A percentile compares a stretch with the other conserved stretches of the same genome.
Conservation (phyloP, 768 basidiomycete species). For the Lactarius psammicola region DNA sequence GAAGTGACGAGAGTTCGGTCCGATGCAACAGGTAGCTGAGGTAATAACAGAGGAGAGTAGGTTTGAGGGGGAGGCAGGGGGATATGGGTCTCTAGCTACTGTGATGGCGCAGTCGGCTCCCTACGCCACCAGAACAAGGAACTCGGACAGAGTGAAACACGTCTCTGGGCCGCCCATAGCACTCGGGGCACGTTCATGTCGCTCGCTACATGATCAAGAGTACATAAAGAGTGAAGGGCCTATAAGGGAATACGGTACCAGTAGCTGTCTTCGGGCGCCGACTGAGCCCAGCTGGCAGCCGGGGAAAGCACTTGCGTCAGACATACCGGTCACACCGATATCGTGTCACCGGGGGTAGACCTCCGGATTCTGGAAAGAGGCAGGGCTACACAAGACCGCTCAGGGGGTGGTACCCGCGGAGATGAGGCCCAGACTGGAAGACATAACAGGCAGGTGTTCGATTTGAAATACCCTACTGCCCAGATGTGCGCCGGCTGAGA, state of each 20-base stretch:
- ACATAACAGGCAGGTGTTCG: no score
- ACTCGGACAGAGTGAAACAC: not conserved
- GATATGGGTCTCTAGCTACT: not conserved
- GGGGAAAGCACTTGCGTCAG: not conserved
- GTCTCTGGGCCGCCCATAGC: not conserved
- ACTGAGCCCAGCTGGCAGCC: no score
- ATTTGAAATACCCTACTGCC: no score
- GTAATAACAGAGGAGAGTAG: no score
- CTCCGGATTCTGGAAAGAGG: no score
- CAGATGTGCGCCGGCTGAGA: no score
- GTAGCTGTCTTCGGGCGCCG: no score
- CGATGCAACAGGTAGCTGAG: no score
- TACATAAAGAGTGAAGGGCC: not conserved
- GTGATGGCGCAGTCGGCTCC: not conserved
- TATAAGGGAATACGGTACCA: not conserved
- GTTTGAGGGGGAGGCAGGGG: rapidly evolving
- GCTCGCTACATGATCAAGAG: not conserved
- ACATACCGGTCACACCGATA: no score
- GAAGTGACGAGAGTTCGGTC: no score
- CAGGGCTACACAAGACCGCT: no score
- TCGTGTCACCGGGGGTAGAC: not conserved
- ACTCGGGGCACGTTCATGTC: not conserved
- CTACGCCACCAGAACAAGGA: not conserved
- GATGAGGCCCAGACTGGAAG: not conserved
- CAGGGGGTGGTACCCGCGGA: no score